Conservation (phyloP, 495 filamentous ascomycete species). For the Barbatosphaeria neglecta region DNA sequence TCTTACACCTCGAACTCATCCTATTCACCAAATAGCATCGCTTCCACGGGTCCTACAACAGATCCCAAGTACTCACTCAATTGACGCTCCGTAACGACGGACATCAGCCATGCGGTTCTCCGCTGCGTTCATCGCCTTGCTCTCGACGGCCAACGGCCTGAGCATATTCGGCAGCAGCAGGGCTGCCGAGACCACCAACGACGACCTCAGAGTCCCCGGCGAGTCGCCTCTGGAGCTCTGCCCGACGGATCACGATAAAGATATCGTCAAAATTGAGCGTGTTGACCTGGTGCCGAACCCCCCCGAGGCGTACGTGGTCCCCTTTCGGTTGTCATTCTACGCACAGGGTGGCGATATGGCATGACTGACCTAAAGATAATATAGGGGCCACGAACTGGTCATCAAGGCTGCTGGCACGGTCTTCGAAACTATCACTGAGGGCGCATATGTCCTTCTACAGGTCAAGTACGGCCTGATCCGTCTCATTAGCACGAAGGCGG, state of each 20-base stretch:
- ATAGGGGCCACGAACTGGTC: slow-evolving; percentile 64
- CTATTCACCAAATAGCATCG: not conserved
- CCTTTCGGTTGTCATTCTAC: too few relatives aligned
- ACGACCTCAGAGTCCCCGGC: slow-evolving; percentile 49
- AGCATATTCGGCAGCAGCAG: slow-evolving; percentile 25
- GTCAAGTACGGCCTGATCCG: slow-evolving; percentile 94
- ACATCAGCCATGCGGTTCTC: slow-evolving; percentile 32
- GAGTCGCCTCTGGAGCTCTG: slow-evolving; percentile 72
- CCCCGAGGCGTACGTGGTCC: slow-evolving; percentile 60
- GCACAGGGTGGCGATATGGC: too few relatives aligned
- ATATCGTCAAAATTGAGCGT: slow-evolving; percentile 60
- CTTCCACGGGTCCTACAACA: not conserved
- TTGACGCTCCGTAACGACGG: not conserved
- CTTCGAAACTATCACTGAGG: slow-evolving; percentile 53
- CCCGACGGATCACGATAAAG: slow-evolving; percentile 43
- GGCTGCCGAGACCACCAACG: slow-evolving; percentile 18
- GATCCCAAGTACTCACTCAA: not conserved
- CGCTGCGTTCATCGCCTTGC: slow-evolving; percentile 23
- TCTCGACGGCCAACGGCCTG: slow-evolving; percentile 27
- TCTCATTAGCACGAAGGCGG: slow-evolving; percentile 62
- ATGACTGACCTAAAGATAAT: slow-evolving; percentile 3
- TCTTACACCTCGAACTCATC: too few relatives aligned
- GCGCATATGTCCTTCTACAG: slow-evolving; percentile 64
- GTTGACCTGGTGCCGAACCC: slow-evolving; percentile 82
- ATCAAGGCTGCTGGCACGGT: slow-evolving; percentile 71